Percentiles rank a stretch among this genome's conserved stretches.
Evolutionary conservation across 345 rosid genomes (phyloP).

Genomic region (Syzygium oleosum): DNA sequence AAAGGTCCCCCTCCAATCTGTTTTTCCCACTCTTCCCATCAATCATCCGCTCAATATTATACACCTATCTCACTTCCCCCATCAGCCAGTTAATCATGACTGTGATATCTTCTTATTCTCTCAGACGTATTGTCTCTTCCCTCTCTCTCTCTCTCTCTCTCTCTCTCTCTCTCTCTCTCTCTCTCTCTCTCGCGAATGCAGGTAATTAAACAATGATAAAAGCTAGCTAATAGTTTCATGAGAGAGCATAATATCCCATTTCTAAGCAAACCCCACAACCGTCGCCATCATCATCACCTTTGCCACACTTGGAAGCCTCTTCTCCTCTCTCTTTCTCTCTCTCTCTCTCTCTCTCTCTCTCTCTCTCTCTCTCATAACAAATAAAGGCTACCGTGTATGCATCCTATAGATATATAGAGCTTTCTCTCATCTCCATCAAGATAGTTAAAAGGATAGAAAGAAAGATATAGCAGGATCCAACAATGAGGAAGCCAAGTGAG

Average conservation of each 20-base stretch:
- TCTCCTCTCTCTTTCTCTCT: constrained; percentile 7
- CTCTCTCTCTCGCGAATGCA: constrained; percentile 3
- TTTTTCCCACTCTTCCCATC: constrained; percentile 69
- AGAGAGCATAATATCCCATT: constrained; percentile 22
- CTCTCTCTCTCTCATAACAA: not conserved
- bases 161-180: not conserved
- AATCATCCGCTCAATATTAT: constrained; percentile 20
- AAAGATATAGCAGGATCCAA: not conserved
- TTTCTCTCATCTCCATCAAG: constrained; percentile 22
- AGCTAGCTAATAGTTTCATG: not conserved
- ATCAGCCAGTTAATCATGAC: not conserved
- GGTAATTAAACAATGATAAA: not conserved
- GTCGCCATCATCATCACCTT: constrained; percentile 59
- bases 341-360: constrained; percentile 14
- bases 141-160: constrained; percentile 4
- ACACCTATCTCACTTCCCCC: not conserved
- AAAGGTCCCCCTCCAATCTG: constrained; percentile 61
- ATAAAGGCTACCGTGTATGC: constrained; percentile 17
- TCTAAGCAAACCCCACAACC: constrained; percentile 65
- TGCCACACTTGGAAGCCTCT: constrained; percentile 47
- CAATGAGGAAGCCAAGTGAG: constrained; percentile 7
- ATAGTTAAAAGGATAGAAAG: not conserved
- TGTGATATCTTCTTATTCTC: not conserved
- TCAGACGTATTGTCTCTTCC: not conserved
- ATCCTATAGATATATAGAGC: constrained; percentile 1